A percentile compares a stretch with the other conserved stretches of the same genome.
Evolutionary conservation across 257 asterid species (phyloP).

Genomic region (Nicotiana sylvestris): DNA sequence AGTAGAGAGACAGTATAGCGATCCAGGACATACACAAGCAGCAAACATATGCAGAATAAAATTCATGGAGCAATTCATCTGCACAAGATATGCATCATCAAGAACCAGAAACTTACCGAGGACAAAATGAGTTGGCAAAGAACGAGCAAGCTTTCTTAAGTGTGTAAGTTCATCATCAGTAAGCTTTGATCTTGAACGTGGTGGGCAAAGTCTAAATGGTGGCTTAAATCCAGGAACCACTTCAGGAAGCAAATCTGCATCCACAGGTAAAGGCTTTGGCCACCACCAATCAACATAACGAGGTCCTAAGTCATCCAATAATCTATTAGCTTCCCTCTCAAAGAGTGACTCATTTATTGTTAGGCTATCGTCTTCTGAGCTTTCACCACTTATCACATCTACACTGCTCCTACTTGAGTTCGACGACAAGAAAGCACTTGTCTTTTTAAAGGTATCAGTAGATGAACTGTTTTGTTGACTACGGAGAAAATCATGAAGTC

Average conservation of each 20-base stretch:
- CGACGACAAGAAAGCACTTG: constrained; percentile 16
- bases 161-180: constrained; percentile 74
- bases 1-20: neutral
- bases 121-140: constrained; percentile 87
- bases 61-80: neutral
- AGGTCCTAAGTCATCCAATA: constrained; percentile 87
- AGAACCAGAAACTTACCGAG: constrained; percentile 47
- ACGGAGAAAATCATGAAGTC: constrained; percentile 14
- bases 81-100: constrained; percentile 6
- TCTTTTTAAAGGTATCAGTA: constrained; percentile 12
- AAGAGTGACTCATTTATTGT: constrained; percentile 44
- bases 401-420: constrained; percentile 25
- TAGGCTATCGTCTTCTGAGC: constrained; percentile 30
- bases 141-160: constrained; percentile 72
- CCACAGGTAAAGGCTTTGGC: constrained; percentile 88
- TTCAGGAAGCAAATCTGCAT: constrained; percentile 87
- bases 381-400: constrained; percentile 26
- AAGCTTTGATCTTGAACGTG: constrained; percentile 61
- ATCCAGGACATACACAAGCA: neutral
- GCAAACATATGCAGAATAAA: neutral
- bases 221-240: constrained; percentile 62
- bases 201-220: constrained; percentile 75
- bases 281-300: constrained; percentile 97
- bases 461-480: constrained; percentile 25
- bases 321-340: constrained; percentile 78